Evolutionary conservation across 176 grass and related monocot genomes (phyloP).

Genomic region (Otatea glauca): DNA sequence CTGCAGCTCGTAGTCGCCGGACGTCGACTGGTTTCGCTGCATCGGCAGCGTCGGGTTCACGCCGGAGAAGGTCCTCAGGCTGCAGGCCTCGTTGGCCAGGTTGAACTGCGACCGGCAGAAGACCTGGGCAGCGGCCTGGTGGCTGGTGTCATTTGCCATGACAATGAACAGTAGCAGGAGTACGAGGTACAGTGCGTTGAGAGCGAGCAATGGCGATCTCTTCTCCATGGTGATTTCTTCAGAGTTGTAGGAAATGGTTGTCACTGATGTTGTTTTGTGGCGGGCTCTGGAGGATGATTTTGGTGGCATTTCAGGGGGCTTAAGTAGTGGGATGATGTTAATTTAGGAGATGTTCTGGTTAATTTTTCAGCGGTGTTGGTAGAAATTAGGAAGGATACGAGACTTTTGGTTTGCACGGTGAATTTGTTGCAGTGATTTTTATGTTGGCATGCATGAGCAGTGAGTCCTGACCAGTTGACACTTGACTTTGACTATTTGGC

Average conservation of each 20-base stretch:
- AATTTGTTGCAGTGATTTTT: not conserved
- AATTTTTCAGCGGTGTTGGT: constrained; percentile 22
- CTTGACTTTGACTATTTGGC: not conserved
- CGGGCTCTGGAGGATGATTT: constrained; percentile 26
- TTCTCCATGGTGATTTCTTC: constrained; percentile 18
- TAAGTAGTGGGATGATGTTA: constrained; percentile 20
- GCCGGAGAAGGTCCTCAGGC: constrained; percentile 35
- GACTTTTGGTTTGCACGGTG: not conserved
- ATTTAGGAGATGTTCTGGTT: constrained; percentile 47
- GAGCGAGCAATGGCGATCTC: not conserved
- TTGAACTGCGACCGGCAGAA: constrained; percentile 77
- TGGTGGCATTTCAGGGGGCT: constrained; percentile 16
- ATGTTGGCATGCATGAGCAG: constrained; percentile 47
- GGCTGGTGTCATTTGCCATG: not conserved
- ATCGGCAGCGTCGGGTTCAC: constrained; percentile 39
- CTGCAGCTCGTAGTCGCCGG: constrained; percentile 45
- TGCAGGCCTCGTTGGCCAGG: constrained; percentile 80
- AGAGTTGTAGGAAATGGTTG: not conserved
- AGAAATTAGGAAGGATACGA: constrained; percentile 36
- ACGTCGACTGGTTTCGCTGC: constrained; percentile 42
- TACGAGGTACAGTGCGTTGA: not conserved
- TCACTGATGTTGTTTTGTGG: not conserved
- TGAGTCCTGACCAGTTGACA: constrained; percentile 24
- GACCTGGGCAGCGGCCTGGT: constrained; percentile 41
- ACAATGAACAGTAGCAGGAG: constrained; percentile 31